Base-by-base conservation (phyloP, 768 basidiomycete genomes). In the Russula abietina region DNA sequence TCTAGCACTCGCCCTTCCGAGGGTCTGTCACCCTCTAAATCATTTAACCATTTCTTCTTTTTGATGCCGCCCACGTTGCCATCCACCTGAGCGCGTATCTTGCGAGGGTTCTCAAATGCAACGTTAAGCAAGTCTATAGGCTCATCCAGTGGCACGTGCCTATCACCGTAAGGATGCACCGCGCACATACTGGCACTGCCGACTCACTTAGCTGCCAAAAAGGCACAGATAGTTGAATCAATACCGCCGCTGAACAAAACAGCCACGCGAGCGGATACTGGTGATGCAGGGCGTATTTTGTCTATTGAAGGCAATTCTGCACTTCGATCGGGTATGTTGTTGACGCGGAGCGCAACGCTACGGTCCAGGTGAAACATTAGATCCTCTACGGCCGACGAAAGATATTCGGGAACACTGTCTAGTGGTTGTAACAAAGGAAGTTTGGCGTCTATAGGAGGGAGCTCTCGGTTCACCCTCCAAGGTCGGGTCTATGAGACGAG, bases 211-310 rank as follows among this genome's bases (percentile, higher is more conserved):
- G 95, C 82, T 1, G 93, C 89, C 6, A 99, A 77, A 69, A 83
- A 87, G 0, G 95, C 85, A 8, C 98, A 69, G 45, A 91, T 76
- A 0, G 95, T 88, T 12, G 88, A 98, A 71, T 99, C 97, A 49
- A 99, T 92, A 0, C 97, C 97, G 33, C 97, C 97, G 41, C 93
- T 96, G 73, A 98, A 99, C 10, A 99, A 80, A 10, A 99, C 80
- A 2, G 89, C 93, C 3, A 97, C 78, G 56, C 87, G 77, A 56
- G 69, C 59, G 3, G 61, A 62, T 14, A 62, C 66, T 17, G 75
- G 74, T 55, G 17, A 7, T 12, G 8, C 19, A 54, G 38, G 26
- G 52, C 10, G 41, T 28, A n/a, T 19, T 5, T 33, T 17, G 17
- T 56, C 53, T 16, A 24, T 45, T 26, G 49, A 53, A 19, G 4